Percentiles rank a stretch among this genome's conserved stretches.
These are phyloP conservation scores for Amylocarpus encephaloides DNA, from an alignment of 2,329 filamentous ascomycete species.

Conservation along the genomic window DNA sequence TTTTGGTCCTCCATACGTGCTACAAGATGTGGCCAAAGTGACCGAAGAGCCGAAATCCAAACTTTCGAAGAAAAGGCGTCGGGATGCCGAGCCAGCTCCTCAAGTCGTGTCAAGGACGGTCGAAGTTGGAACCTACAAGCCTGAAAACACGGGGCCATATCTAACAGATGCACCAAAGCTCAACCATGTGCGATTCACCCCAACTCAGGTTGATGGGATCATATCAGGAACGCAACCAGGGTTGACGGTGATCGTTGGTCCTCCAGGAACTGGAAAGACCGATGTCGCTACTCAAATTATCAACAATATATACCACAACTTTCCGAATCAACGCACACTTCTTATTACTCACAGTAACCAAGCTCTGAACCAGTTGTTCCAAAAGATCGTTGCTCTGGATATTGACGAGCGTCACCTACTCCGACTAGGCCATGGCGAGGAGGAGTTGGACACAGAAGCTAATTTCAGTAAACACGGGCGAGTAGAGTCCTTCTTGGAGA, in stretches of 20 bases:
- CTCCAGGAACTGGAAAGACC: slow-evolving; percentile 97
- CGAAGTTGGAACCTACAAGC: slow-evolving; percentile 83
- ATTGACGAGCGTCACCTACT: slow-evolving; percentile 94
- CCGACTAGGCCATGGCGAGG: slow-evolving; percentile 88
- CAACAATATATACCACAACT: slow-evolving; percentile 98
- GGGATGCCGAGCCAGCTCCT: slow-evolving; percentile 64
- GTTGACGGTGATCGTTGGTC: slow-evolving; percentile 87
- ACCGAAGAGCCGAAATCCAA: slow-evolving; percentile 46
- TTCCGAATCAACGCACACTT: slow-evolving; percentile 83
- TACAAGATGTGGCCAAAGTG: slow-evolving; percentile 58
- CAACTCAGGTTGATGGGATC: slow-evolving; percentile 86
- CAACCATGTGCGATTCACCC: slow-evolving; percentile 83
- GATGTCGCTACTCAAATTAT: slow-evolving; percentile 98
- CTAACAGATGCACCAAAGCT: slow-evolving; percentile 74
- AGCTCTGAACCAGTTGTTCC: slow-evolving; percentile 92
- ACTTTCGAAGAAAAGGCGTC: slow-evolving; percentile 78
- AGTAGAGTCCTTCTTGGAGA: slow-evolving; percentile 91
- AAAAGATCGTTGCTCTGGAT: slow-evolving; percentile 93
- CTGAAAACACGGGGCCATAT: slow-evolving; percentile 84
- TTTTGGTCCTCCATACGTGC: slow-evolving; percentile 81
- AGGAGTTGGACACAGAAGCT: slow-evolving; percentile 78
- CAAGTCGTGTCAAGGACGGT: slow-evolving; percentile 60
- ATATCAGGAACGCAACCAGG: slow-evolving; percentile 91
- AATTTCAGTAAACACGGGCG: slow-evolving; percentile 93
- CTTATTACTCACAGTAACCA: slow-evolving; percentile 97